Evolutionary conservation across 2,329 filamentous ascomycete genomes (phyloP), one percentile per base, ranked within the genome.

Genomic region (Colletotrichum nymphaeae): DNA sequence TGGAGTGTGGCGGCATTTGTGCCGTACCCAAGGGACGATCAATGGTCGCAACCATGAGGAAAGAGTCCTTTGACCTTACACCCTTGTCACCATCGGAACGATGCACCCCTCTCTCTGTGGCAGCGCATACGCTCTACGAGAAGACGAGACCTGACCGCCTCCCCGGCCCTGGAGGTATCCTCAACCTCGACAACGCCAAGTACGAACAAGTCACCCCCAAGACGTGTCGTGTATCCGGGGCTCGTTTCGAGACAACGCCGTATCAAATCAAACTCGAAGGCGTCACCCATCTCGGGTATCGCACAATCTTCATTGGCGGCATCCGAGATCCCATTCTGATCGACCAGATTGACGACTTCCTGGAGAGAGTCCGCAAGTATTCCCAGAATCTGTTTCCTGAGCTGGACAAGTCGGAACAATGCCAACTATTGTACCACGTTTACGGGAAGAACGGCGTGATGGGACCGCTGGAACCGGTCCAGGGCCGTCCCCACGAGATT

Each of bases 51-150:
- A 86, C 83, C 0, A 75, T 88, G 0, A 84, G 84, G 1, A 56
- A 63, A 0, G 78, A 84, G 16, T 79, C 77, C 1, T 90, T 90
- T 65, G 86, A 89, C 60, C 79, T 90, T 3, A 77, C 78, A 1
- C 87, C 88, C 0, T 75, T 85, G 0, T 79, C 82, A 3, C 80
- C 83, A 0, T 74, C 75, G 0, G 80, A 83, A 0, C 79, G 79
- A 2, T 90, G 88, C 73, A 89, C 85, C 0, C 83, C 86, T 0
- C 69, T 86, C 0, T 86, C 84, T 0, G 87, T 90, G 0, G 87
- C 87, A 1, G 86, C 88, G 0, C 88, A 90, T 73, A 86, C 87
- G 0, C 77, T 90, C 19, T 90, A 90, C 60, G 88, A 90, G 79
- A 90, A 90, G 74, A 82, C 84, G 0, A 77, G 88, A 14, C 88